Conservation (phyloP, 306 rosid species). For the Albizia julibrissin region DNA sequence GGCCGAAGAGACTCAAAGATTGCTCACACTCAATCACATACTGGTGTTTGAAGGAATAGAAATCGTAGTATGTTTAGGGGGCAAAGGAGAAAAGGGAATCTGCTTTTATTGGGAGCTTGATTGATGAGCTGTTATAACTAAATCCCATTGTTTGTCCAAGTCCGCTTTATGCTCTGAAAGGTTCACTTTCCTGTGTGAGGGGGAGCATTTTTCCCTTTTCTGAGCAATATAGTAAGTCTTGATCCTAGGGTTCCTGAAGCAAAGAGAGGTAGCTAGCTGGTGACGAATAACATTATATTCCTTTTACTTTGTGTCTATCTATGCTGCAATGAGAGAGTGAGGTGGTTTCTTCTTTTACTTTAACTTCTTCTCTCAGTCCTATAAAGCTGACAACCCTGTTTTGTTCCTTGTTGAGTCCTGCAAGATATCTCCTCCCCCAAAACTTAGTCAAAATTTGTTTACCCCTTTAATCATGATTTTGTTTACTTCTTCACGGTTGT, state of each 20-base stretch:
- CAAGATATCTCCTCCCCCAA: conserved; percentile 54
- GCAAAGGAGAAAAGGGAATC: conserved; percentile 86
- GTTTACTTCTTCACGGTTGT: conserved; percentile 36
- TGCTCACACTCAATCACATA: conserved; percentile 40
- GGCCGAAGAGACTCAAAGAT: conserved; percentile 30
- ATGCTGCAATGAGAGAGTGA: conserved; percentile 44
- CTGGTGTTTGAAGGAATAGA: conserved; percentile 43
- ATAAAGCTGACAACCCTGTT: conserved; percentile 67
- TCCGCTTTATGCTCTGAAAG: conserved; percentile 83
- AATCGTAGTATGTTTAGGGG: conserved; percentile 36
- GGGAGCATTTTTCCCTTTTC: conserved; percentile 37
- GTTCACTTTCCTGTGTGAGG: conserved; percentile 72
- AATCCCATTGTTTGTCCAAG: conserved; percentile 62
- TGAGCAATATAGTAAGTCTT: conserved; percentile 41
- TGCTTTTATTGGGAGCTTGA: conserved; percentile 65
- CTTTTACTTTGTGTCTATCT: conserved; percentile 54
- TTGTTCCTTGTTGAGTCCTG: conserved; percentile 72
- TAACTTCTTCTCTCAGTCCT: conserved; percentile 50
- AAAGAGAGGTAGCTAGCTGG: conserved; percentile 37
- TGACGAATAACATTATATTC: conserved; percentile 61
- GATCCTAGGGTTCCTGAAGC: conserved; percentile 53
- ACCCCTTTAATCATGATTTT: conserved; percentile 43
- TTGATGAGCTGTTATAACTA: conserved; percentile 77
- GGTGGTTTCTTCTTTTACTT: conserved; percentile 70
- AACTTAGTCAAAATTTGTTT: conserved; percentile 63